These are phyloP conservation scores for Dacryopinax primogenitus DNA, from an alignment of 768 basidiomycete genomes.

Conservation along the genomic window DNA sequence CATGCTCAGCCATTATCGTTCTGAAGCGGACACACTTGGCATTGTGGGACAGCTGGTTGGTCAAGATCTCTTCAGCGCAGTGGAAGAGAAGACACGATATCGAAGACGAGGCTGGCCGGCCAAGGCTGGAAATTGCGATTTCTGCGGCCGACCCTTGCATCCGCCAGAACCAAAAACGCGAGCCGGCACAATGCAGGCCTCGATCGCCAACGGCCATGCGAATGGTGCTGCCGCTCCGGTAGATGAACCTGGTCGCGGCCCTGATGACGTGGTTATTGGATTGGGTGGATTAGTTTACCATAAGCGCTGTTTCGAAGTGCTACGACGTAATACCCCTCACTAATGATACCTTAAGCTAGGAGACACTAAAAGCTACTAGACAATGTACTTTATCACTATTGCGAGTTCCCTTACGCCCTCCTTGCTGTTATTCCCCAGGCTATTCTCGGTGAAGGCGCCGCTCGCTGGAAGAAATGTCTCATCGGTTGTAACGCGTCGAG, in stretches of 20 bases:
- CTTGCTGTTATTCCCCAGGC: neutral
- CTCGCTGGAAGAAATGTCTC: too few relatives aligned
- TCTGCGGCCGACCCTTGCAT: constrained; percentile 6
- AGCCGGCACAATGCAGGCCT: neutral
- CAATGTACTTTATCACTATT: neutral
- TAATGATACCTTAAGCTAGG: neutral
- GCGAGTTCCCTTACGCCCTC: neutral
- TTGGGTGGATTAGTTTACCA: neutral
- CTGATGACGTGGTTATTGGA: constrained; percentile 2
- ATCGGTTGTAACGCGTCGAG: too few relatives aligned
- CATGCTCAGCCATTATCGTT: constrained; percentile 91
- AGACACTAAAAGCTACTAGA: neutral
- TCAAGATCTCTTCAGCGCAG: constrained; percentile 64
- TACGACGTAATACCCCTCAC: constrained; percentile 2
- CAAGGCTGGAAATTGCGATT: constrained; percentile 7
- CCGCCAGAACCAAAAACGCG: constrained; percentile 5
- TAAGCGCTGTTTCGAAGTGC: constrained; percentile 5
- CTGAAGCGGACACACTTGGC: constrained; percentile 77
- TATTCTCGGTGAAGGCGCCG: too few relatives aligned
- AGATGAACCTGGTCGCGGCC: neutral
- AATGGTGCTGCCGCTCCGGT: neutral
- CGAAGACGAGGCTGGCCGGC: constrained; percentile 40
- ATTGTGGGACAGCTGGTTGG: constrained; percentile 74
- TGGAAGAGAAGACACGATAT: constrained; percentile 47
- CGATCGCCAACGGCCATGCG: constrained; percentile 1